phyloP scores from a whole-genome alignment of 1,284 basidiomycete species.

The Papiliotrema terrestris region DNA sequence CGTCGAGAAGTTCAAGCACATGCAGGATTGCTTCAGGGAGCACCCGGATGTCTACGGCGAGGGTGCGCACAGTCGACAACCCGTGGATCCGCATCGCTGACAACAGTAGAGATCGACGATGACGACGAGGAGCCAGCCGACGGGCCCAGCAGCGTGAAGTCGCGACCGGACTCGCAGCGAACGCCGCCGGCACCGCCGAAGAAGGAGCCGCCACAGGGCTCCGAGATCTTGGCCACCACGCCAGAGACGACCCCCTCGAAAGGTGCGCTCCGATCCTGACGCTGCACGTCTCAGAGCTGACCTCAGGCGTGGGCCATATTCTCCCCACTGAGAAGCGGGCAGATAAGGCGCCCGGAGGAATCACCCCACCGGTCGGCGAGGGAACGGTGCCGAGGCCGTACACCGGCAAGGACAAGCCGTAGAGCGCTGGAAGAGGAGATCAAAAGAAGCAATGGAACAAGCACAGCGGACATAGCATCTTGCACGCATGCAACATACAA shows the following conservation, averaged over 20 bases:
- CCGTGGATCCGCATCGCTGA: not conserved
- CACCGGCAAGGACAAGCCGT: not conserved
- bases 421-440: not conserved
- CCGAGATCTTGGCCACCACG: constrained; percentile 6
- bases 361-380: not conserved
- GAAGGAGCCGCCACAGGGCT: constrained; percentile 16
- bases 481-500: too few species aligned
- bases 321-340: not conserved
- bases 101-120: constrained; percentile 36
- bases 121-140: constrained; percentile 26
- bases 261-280: constrained; percentile 18
- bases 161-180: not conserved
- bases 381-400: not conserved
- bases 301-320: too few species aligned
- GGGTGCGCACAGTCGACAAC: constrained; percentile 55
- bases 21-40: constrained; percentile 96
- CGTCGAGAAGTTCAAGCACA: constrained; percentile 93
- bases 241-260: constrained; percentile 21
- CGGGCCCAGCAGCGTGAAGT: too few species aligned
- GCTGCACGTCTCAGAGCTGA: too few species aligned
- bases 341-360: not conserved
- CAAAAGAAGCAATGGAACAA: too few species aligned
- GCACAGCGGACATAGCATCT: too few species aligned
- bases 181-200: constrained; percentile 1
- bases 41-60: constrained; percentile 95